phyloP scores from a whole-genome alignment of 768 basidiomycete species.

The Postia placenta region DNA sequence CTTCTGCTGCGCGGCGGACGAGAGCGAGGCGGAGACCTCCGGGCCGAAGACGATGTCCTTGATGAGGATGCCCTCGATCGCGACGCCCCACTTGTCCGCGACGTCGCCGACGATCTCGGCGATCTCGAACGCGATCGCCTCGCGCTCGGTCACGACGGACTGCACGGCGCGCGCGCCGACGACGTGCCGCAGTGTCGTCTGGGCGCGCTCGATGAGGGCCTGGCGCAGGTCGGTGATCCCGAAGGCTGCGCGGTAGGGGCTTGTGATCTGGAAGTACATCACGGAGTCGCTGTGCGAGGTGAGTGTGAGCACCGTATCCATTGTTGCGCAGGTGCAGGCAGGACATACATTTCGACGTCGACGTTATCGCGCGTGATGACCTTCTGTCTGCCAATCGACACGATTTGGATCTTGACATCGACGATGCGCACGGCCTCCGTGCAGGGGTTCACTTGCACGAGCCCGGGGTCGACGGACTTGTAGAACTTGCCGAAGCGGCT shows the following conservation, averaged over 20 bases:
- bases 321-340: neutral
- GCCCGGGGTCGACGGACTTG: slow-evolving; percentile 90
- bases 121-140: slow-evolving; percentile 94
- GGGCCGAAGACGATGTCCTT: slow-evolving; percentile 91
- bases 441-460: slow-evolving; percentile 91
- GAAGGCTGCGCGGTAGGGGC: slow-evolving; percentile 91
- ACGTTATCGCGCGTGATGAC: slow-evolving; percentile 97
- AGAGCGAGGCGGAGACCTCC: slow-evolving; percentile 87
- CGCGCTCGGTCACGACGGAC: slow-evolving; percentile 92
- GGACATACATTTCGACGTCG: slow-evolving; percentile 80
- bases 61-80: slow-evolving; percentile 93
- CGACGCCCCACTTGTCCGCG: slow-evolving; percentile 94
- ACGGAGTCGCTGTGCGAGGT: slow-evolving; percentile 70
- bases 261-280: slow-evolving; percentile 87
- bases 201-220: slow-evolving; percentile 78
- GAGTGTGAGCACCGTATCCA: slow-evolving; percentile 7
- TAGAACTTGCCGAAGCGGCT: slow-evolving; percentile 95
- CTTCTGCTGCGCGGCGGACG: slow-evolving; percentile 95
- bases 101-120: slow-evolving; percentile 92
- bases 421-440: slow-evolving; percentile 82
- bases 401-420: slow-evolving; percentile 96
- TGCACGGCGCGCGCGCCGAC: slow-evolving; percentile 95
- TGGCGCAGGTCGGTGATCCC: slow-evolving; percentile 87
- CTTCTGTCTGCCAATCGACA: slow-evolving; percentile 75
- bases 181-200: slow-evolving; percentile 96